Evolutionary conservation across 306 rosid species (phyloP).

Genomic region (Lathyrus tuberosus): DNA sequence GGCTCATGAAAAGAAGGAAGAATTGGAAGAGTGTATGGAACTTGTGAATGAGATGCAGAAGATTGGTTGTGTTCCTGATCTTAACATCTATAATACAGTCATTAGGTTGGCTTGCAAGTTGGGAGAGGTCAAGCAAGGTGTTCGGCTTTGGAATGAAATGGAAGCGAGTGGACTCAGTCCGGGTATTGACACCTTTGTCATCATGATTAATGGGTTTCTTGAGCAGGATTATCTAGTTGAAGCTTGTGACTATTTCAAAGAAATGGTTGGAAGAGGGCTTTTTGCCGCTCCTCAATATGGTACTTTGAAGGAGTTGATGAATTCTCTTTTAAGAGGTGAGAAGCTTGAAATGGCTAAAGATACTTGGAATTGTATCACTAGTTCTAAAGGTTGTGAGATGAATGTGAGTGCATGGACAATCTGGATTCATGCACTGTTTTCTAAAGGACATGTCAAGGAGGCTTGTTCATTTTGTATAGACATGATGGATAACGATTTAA

Average conservation of each 20-base stretch:
- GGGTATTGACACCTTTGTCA: conserved; percentile 67
- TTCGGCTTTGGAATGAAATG: conserved; percentile 74
- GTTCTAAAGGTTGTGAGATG: conserved; percentile 58
- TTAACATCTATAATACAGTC: conserved; percentile 62
- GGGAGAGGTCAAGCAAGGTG: conserved; percentile 74
- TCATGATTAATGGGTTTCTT: conserved; percentile 84
- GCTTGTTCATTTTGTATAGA: neutral
- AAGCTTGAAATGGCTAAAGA: conserved; percentile 89
- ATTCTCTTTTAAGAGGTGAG: conserved; percentile 64
- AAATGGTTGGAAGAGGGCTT: conserved; percentile 80
- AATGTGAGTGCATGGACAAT: conserved; percentile 81
- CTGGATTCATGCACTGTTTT: conserved; percentile 83
- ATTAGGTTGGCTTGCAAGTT: conserved; percentile 80
- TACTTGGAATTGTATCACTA: conserved; percentile 66
- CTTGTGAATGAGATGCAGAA: conserved; percentile 72
- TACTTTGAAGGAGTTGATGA: conserved; percentile 70
- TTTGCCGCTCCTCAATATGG: conserved; percentile 70
- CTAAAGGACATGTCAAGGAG: conserved; percentile 80
- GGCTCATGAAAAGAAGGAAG: conserved; percentile 88
- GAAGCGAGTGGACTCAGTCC: conserved; percentile 66
- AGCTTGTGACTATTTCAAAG: conserved; percentile 82
- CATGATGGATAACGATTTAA: neutral
- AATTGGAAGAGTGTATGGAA: conserved; percentile 77
- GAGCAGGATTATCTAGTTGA: conserved; percentile 66
- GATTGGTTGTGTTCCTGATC: conserved; percentile 72